These are phyloP conservation scores for Auriscalpium vulgare DNA, from an alignment of 768 basidiomycete species.

Conservation along the genomic window DNA sequence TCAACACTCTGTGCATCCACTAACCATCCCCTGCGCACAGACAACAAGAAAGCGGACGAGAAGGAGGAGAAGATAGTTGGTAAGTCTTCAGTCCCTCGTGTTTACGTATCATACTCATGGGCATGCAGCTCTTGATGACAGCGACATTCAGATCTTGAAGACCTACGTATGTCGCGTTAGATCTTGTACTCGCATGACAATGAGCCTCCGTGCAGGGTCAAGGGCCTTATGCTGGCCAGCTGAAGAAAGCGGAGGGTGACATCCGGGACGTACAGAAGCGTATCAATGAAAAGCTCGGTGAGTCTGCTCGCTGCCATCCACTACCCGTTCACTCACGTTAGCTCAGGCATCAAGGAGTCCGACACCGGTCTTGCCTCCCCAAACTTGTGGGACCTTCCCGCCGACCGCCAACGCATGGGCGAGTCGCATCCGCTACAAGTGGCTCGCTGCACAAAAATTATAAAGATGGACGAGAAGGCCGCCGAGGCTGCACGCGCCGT, in stretches of 20 bases:
- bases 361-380: conserved; percentile 96
- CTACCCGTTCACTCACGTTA: background rate
- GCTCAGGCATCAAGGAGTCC: conserved; percentile 86
- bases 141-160: conserved; percentile 97
- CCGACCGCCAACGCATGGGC: conserved; percentile 85
- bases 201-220: conserved; percentile 59
- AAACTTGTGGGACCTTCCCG: conserved; percentile 94
- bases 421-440: conserved; percentile 95
- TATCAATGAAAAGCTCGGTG: conserved; percentile 95
- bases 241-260: conserved; percentile 86
- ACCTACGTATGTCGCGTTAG: conserved; percentile 66
- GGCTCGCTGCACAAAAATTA: conserved; percentile 97
- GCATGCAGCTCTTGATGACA: conserved; percentile 80
- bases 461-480: conserved; percentile 67
- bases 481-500: conserved; percentile 74
- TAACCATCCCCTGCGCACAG: conserved; percentile 29
- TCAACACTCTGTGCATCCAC: no score
- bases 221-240: conserved; percentile 87
- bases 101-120: conserved; percentile 3
- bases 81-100: conserved; percentile 1
- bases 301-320: conserved; percentile 5
- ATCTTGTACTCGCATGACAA: background rate
- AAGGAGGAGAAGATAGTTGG: conserved; percentile 80
- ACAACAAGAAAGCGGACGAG: conserved; percentile 79
- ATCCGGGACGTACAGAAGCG: conserved; percentile 95